Conservation (phyloP, 257 asterid species). For the Craterostigma plantagineum region DNA sequence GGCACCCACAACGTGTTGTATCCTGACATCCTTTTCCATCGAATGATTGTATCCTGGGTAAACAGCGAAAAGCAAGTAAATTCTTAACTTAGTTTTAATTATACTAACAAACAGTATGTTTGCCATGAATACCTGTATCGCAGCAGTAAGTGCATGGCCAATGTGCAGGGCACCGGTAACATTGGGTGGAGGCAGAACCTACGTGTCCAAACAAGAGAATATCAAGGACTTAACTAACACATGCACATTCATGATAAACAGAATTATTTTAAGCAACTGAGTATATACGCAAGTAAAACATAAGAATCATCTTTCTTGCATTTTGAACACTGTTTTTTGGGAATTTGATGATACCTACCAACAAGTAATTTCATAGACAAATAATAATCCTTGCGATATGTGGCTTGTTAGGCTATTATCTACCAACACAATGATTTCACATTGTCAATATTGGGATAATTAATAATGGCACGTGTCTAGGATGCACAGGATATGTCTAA, state of each 20-base stretch:
- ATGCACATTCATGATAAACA: no score
- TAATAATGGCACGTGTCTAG: no score
- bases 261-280: not conserved
- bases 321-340: not conserved
- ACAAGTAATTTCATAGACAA: no score
- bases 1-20: constrained; percentile 90
- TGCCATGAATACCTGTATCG: constrained; percentile 48
- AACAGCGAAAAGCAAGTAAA: not conserved
- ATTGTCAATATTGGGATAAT: no score
- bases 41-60: constrained; percentile 79
- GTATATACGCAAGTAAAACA: no score
- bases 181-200: constrained; percentile 96
- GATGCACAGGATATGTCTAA: no score
- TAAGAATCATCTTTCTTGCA: not conserved
- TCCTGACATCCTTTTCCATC: constrained; percentile 96
- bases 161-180: constrained; percentile 96
- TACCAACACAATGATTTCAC: no score
- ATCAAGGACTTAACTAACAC: no score
- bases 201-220: no score
- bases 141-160: constrained; percentile 94
- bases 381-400: no score
- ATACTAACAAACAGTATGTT: constrained; percentile 3
- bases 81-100: not conserved
- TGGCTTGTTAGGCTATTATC: no score
- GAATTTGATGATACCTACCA: no score